Conservation (phyloP, 78 protist species). For the Tieghemostelium lacteum region DNA sequence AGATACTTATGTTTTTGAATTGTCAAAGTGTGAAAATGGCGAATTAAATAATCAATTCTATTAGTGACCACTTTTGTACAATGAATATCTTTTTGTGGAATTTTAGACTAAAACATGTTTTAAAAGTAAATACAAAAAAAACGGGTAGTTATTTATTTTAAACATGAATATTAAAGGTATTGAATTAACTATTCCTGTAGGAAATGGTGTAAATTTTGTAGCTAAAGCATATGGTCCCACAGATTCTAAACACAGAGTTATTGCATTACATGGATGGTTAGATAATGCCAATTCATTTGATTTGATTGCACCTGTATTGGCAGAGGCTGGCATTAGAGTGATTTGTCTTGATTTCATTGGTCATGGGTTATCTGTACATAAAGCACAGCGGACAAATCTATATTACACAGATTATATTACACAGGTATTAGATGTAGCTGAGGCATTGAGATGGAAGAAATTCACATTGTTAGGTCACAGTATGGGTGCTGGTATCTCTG, state of each 20-base stretch:
- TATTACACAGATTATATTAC: constrained; percentile 72
- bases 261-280: constrained; percentile 64
- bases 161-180: not conserved
- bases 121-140: too few species aligned
- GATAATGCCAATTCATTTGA: constrained; percentile 70
- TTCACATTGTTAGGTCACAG: constrained; percentile 34
- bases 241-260: not conserved
- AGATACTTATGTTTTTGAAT: too few species aligned
- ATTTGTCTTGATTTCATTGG: constrained; percentile 22
- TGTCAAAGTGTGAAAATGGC: too few species aligned
- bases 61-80: too few species aligned
- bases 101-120: too few species aligned
- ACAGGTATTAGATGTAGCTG: constrained; percentile 59
- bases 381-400: constrained; percentile 52
- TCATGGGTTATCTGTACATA: constrained; percentile 57
- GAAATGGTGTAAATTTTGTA: constrained; percentile 27
- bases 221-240: constrained; percentile 57
- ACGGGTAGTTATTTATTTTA: too few species aligned
- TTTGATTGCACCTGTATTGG: constrained; percentile 42
- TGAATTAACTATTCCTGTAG: constrained; percentile 49
- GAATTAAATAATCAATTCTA: too few species aligned
- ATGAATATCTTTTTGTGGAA: too few species aligned
- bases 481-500: constrained; percentile 27
- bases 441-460: constrained; percentile 56
- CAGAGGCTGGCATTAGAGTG: constrained; percentile 18